Evolutionary conservation across 1,284 basidiomycete genomes (phyloP), one percentile per base, ranked within the genome.

Genomic region (Phlebopus sp.): DNA sequence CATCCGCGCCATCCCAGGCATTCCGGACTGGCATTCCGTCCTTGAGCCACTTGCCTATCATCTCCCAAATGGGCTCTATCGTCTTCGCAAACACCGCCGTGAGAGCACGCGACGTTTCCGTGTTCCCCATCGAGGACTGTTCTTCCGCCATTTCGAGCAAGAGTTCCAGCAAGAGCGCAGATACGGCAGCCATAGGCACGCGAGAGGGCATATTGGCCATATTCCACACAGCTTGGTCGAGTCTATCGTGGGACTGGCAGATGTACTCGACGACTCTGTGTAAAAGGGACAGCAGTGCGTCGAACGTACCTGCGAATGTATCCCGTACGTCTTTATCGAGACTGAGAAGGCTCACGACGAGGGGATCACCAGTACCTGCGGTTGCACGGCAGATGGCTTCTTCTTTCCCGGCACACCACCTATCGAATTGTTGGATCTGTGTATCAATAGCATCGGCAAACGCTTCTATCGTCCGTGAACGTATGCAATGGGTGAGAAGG

Each of bases 401-500:
- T 66, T 94, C 91, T 40, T 73, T 73, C 2, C 67, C 64, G 0
- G 89, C 80, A 53, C 88, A 85, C 89, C 89, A 93, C 3, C 56
- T 56, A 48, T 87, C 78, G 49, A 91, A 80, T 0, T 55, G 54
- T 14, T 72, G 72, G 3, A 92, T 64, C 46, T 86, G 77, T 7
- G 64, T 52, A 40, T 83, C 81, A 37, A 91, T 68, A 0, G 86
- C 86, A 49, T 90, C 88, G 0, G 85, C 80, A 60, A 92, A 92
- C 0, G 92, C 91, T 60, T 92, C 87, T 11, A 85, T 68, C 0
- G 89, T 92, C 35, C 78, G 79, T 2, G 80, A 82, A 10, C 46
- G 59, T 35, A 54, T 51, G 37, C 37, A 56, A 36, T 58, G 57
- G 21, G 61, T 51, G 15, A 56, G 46, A 38, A 67, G 39, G 27